Conservation (phyloP, 352 stramenopile species). For the Phytophthora tubulina region DNA sequence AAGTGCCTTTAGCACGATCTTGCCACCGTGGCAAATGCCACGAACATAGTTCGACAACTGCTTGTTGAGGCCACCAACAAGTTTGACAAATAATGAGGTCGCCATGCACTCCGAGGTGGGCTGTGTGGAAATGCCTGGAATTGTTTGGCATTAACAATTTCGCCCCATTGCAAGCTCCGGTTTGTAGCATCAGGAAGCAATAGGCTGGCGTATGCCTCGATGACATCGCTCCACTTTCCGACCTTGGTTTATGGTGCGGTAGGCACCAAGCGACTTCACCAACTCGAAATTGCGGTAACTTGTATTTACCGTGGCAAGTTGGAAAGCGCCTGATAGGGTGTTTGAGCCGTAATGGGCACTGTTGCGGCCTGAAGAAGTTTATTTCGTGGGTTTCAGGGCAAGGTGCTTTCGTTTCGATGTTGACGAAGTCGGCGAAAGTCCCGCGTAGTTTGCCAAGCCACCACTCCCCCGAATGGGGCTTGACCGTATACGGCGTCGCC, state of each 20-base stretch:
- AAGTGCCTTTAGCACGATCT: no score
- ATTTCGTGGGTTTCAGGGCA: not conserved
- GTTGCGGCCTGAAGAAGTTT: not conserved
- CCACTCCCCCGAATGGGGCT: not conserved
- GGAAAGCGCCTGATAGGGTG: not conserved
- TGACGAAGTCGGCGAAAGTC: not conserved
- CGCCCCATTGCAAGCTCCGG: no score
- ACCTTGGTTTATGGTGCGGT: not conserved
- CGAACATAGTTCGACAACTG: no score
- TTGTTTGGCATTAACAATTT: no score
- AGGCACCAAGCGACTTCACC: not conserved
- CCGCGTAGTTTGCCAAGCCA: not conserved
- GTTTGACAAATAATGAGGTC: no score
- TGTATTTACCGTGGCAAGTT: not conserved
- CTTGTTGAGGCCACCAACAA: no score
- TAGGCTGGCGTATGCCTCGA: not conserved
- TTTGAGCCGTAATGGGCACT: not conserved
- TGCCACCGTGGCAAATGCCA: no score
- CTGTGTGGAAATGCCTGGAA: no score
- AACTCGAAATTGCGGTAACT: not conserved
- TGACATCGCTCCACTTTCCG: not conserved
- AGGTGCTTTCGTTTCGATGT: not conserved
- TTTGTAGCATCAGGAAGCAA: no score
- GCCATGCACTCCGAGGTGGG: no score
- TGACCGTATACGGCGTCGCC: not conserved